phyloP scores from a whole-genome alignment of 2,329 filamentous ascomycete genomes.

The Alternaria metachromatica region DNA sequence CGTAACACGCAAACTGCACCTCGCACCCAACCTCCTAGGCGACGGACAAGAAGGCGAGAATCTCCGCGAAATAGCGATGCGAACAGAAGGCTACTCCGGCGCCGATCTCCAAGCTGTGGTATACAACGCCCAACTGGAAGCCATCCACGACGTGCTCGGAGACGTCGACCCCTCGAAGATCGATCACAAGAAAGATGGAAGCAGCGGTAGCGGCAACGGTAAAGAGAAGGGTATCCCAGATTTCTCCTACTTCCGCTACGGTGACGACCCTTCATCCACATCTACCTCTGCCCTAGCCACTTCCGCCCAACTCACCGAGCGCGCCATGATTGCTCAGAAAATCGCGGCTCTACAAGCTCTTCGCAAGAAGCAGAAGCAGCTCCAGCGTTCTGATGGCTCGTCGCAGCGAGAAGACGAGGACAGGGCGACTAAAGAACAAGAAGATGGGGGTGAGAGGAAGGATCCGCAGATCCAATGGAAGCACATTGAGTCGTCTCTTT shows the following conservation, averaged over 20 bases:
- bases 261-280: constrained; percentile 55
- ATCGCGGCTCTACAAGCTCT: constrained; percentile 78
- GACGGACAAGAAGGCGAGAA: constrained; percentile 38
- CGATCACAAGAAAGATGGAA: constrained; percentile 38
- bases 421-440: constrained; percentile 16
- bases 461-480: constrained; percentile 86
- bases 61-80: constrained; percentile 75
- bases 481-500: constrained; percentile 80
- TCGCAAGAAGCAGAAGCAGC: constrained; percentile 67
- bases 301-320: constrained; percentile 71
- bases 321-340: constrained; percentile 80
- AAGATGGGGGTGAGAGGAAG: constrained; percentile 53
- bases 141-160: constrained; percentile 89
- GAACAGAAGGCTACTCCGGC: constrained; percentile 89
- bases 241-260: constrained; percentile 78
- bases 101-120: constrained; percentile 94
- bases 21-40: constrained; percentile 70
- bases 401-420: constrained; percentile 25
- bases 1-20: constrained; percentile 79
- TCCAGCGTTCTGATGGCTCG: constrained; percentile 30
- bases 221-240: constrained; percentile 40
- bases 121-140: constrained; percentile 95
- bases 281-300: constrained; percentile 47
- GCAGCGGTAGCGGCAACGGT: constrained; percentile 13
- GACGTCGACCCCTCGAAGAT: constrained; percentile 53